phyloP scores from a whole-genome alignment of 2,329 filamentous ascomycete species.

The Exophiala aquamarina region DNA sequence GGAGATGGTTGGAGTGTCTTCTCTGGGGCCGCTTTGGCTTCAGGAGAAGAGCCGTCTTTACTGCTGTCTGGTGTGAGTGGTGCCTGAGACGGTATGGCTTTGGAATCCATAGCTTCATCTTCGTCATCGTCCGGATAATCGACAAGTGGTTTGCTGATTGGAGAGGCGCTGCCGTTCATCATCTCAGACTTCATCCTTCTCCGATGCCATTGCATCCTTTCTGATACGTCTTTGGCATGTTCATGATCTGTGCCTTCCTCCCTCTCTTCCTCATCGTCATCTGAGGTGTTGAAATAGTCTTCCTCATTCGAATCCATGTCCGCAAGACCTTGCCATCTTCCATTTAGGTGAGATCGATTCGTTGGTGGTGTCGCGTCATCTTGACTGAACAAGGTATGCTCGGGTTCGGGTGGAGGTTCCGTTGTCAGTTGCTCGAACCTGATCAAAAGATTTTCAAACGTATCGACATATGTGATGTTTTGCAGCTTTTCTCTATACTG shows the following conservation, averaged over 20 bases:
- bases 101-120: slow-evolving; percentile 59
- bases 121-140: slow-evolving; percentile 93
- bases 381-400: slow-evolving; percentile 67
- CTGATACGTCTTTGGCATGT: slow-evolving; percentile 15
- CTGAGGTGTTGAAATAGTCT: slow-evolving; percentile 88
- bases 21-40: slow-evolving; percentile 29
- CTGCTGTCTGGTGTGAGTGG: slow-evolving; percentile 30
- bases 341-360: slow-evolving; percentile 52
- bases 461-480: slow-evolving; percentile 77
- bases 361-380: slow-evolving; percentile 58
- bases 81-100: slow-evolving; percentile 25
- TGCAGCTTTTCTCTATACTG: slow-evolving; percentile 77
- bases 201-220: slow-evolving; percentile 25
- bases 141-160: slow-evolving; percentile 71
- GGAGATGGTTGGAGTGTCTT: slow-evolving; percentile 27
- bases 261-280: slow-evolving; percentile 75
- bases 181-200: slow-evolving; percentile 23
- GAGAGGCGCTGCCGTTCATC: slow-evolving; percentile 62
- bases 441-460: slow-evolving; percentile 73
- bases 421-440: slow-evolving; percentile 78
- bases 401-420: slow-evolving; percentile 59
- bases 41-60: slow-evolving; percentile 26
- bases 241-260: slow-evolving; percentile 26
- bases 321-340: slow-evolving; percentile 69
- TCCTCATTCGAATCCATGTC: slow-evolving; percentile 85